Evolutionary conservation across 805 yeast species (phyloP), one percentile per base, ranked within the genome.

Genomic region (Barnettozyma sp.): DNA sequence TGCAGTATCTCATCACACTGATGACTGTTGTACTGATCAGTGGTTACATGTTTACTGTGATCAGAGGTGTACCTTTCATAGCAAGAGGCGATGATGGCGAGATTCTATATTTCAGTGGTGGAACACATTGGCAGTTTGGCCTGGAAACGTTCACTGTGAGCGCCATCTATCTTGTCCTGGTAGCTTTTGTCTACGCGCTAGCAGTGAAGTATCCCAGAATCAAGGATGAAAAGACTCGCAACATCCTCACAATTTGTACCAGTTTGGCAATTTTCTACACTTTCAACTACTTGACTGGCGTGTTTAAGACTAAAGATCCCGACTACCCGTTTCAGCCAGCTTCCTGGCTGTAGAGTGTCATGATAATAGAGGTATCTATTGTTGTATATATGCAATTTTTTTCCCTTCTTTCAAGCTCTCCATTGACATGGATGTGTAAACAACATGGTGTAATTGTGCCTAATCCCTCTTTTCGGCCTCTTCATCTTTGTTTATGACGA

Each of bases 401-500:
- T n/a, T n/a, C n/a, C n/a, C n/a, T n/a, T n/a, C n/a, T n/a, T n/a
- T n/a, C n/a, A n/a, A n/a, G n/a, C n/a, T n/a, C n/a, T n/a, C n/a
- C n/a, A n/a, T n/a, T n/a, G n/a, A n/a, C n/a, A n/a, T n/a, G n/a
- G n/a, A n/a, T n/a, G n/a, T n/a, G n/a, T n/a, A n/a, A n/a, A n/a
- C n/a, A n/a, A n/a, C n/a, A n/a, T n/a, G n/a, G 27, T 14, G 7
- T 7, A 14, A 5, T 23, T 5, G 7, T 18, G 22, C 9, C 22
- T 27, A 27, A 7, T 27, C 30, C 33, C 48, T 50, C 36, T 47
- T 55, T 39, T 82, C 94, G 17, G 67, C 72, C 51, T 77, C 77
- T 43, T 85, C 94, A 48, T 79, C 85, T 44, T 68, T 75, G 58
- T 90, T 90, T 30, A 92, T 79, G 30, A 82, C 76, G 45, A 87